Percentiles rank a stretch among this genome's conserved stretches.
These are phyloP conservation scores for Mycena maculata DNA, from an alignment of 768 basidiomycete genomes.

Conservation along the genomic window DNA sequence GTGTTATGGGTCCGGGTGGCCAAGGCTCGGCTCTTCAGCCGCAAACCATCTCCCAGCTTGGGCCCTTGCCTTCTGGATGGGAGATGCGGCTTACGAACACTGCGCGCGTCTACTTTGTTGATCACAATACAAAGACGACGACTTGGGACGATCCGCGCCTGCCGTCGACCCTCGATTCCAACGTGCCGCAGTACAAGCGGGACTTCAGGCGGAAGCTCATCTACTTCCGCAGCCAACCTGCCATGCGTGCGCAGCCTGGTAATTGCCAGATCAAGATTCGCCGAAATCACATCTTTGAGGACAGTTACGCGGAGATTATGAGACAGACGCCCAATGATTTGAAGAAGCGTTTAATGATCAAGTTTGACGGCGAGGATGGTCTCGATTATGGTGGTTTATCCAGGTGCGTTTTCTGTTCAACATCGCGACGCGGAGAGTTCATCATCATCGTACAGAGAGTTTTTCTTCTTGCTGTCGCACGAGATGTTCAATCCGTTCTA, in stretches of 20 bases:
- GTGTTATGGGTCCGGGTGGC: slow-evolving; percentile 95
- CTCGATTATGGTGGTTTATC: slow-evolving; percentile 98
- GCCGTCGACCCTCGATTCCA: slow-evolving; percentile 94
- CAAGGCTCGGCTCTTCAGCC: slow-evolving; percentile 90
- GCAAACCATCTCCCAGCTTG: slow-evolving; percentile 95
- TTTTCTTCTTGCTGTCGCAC: slow-evolving; percentile 99
- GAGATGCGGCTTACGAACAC: slow-evolving; percentile 99
- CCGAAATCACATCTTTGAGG: slow-evolving; percentile 98
- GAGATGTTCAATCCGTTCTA: slow-evolving; percentile 99
- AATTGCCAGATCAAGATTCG: slow-evolving; percentile 99
- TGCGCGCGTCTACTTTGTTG: slow-evolving; percentile 98
- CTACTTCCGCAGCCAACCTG: slow-evolving; percentile 98
- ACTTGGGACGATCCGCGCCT: slow-evolving; percentile 99
- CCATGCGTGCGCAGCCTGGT: slow-evolving; percentile 97
- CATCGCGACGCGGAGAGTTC: slow-evolving; percentile 8
- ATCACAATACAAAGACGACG: slow-evolving; percentile 99
- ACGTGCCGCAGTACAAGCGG: slow-evolving; percentile 99
- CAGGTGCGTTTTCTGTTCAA: slow-evolving; percentile 65
- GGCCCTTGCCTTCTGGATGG: slow-evolving; percentile 97
- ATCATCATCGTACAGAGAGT: slow-evolving; percentile 78
- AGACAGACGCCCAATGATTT: slow-evolving; percentile 97
- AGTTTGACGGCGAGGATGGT: slow-evolving; percentile 99
- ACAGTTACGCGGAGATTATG: slow-evolving; percentile 99
- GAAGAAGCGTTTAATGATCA: slow-evolving; percentile 99
- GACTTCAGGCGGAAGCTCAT: slow-evolving; percentile 99